Base-by-base conservation (phyloP, 208 protist genomes). In the Porcisia hertigi region DNA sequence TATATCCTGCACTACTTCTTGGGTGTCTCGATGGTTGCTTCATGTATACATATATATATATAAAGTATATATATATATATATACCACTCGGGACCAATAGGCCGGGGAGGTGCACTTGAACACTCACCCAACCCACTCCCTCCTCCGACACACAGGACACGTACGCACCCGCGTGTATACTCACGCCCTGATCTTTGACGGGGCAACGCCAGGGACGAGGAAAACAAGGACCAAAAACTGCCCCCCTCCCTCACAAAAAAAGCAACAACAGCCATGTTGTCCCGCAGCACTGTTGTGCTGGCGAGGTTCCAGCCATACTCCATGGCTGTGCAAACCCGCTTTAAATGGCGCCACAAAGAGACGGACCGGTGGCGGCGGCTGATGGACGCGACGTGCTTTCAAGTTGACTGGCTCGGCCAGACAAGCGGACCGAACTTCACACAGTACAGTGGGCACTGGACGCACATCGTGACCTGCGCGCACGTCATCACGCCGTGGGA, bases 331-430 rank as follows among this genome's bases (percentile, higher is more conserved):
- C 92, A 96, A 80, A 96, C 90, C 30, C 91, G 93, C 53, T 97
- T 97, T 71, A 93, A 94, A 60, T 97, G 93, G 92, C 90, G 93
- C 8, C 93, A 97, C 87, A 97, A 97, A 81, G 91, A 97, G 75
- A 96, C 90, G 66, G 93, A 97, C 69, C 89, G 91, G 18, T 97
- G 93, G 92, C 91, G 93, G 3, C 88, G 93, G 20, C 79, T 97
- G 74, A 97, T 97, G 93, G 93, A 97, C 64, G 93, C 90, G 60
- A 89, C 93, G 57, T 97, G 93, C 83, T 93, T 97, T 60, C 84
- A 81, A 4, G 81, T 96, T 4, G 93, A 97, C 75, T 97, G 93
- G 93, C 73, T 96, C 11, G 85, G 87, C 11, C 91, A 95, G 75
- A 96, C 93, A 36, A 76, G 85, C 25, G 93, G 93, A 23, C 88